phyloP scores from a whole-genome alignment of 257 asterid species.

The Fraxinus pennsylvanica region DNA sequence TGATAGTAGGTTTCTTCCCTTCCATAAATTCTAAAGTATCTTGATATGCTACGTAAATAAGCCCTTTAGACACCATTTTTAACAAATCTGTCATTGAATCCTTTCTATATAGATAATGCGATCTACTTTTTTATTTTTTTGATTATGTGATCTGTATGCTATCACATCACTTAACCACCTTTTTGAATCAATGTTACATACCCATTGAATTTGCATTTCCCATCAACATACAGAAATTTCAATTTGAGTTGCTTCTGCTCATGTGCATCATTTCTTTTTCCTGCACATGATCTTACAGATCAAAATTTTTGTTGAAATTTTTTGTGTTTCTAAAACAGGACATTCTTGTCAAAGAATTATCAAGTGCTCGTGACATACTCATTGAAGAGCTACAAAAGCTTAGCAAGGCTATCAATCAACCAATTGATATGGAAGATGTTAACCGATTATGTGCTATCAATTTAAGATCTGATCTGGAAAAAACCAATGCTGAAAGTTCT shows the following conservation, averaged over 20 bases:
- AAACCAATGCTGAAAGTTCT: constrained; percentile 46
- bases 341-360: constrained; percentile 63
- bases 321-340: constrained; percentile 46
- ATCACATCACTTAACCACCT: constrained; percentile 8
- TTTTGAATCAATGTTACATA: not conserved
- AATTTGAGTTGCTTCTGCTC: not conserved
- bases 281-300: constrained; percentile 13
- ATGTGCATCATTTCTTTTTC: constrained; percentile 5
- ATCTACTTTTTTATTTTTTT: too few species aligned
- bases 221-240: constrained; percentile 3
- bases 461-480: constrained; percentile 38
- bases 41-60: constrained; percentile 6
- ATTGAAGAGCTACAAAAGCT: constrained; percentile 71
- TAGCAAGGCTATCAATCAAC: constrained; percentile 71
- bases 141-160: not conserved
- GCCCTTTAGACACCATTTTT: constrained; percentile 10
- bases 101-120: not conserved
- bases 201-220: constrained; percentile 14
- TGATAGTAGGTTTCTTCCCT: constrained; percentile 10
- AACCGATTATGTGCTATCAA: constrained; percentile 41
- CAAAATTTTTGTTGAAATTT: constrained; percentile 18
- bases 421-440: constrained; percentile 57
- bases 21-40: constrained; percentile 7
- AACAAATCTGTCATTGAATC: constrained; percentile 4
- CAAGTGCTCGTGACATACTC: constrained; percentile 73